Percentiles rank a stretch among this genome's conserved stretches.
Conservation (phyloP, 2,329 filamentous ascomycete genomes). For the Colletotrichum phormii region DNA sequence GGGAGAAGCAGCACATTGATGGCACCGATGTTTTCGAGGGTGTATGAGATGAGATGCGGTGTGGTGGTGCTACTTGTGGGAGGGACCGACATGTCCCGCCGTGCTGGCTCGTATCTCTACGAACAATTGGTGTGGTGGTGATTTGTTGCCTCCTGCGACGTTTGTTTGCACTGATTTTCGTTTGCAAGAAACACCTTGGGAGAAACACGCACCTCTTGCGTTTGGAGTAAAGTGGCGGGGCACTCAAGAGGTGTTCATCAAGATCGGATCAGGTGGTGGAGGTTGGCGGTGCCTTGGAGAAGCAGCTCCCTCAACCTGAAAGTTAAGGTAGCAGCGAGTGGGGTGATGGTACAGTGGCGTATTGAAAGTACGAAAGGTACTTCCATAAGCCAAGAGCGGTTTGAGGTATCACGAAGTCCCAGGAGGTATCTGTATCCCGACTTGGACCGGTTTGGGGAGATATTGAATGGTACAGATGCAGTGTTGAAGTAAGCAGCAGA, state of each 20-base stretch:
- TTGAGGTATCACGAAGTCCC: neutral
- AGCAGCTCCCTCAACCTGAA: neutral
- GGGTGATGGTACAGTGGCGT: neutral
- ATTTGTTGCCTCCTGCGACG: neutral
- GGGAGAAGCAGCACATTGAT: neutral
- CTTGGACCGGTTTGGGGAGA: neutral
- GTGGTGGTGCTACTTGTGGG: neutral
- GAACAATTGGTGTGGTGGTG: neutral
- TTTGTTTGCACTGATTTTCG: neutral
- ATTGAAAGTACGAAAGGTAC: neutral
- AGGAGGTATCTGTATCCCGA: neutral
- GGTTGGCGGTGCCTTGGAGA: no score
- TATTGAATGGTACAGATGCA: neutral
- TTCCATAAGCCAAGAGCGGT: neutral
- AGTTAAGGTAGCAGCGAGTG: no score
- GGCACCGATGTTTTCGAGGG: neutral
- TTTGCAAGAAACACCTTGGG: no score
- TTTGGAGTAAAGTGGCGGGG: neutral
- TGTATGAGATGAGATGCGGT: neutral
- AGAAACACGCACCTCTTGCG: neutral
- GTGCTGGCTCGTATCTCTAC: neutral
- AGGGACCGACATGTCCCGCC: neutral
- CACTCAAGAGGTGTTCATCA: neutral
- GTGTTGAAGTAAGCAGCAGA: neutral
- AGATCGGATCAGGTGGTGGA: no score